A percentile compares a stretch with the other conserved stretches of the same genome.
Conservation (phyloP, 2,329 filamentous ascomycete species). For the Aulographum hederae region DNA sequence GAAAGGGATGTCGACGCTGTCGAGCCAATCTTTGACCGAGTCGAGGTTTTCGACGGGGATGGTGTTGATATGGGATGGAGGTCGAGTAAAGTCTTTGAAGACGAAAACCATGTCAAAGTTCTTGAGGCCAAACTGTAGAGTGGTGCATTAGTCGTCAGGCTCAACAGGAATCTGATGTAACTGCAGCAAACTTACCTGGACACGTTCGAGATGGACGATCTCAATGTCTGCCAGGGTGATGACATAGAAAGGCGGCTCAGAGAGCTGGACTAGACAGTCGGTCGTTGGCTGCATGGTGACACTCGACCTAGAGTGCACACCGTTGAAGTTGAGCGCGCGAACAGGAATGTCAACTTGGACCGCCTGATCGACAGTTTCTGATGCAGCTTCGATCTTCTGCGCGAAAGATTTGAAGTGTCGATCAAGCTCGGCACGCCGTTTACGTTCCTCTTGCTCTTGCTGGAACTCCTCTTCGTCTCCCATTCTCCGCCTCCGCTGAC, state of each 20-base stretch:
- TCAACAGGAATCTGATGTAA: not conserved
- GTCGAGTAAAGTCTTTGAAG: conserved; percentile 89
- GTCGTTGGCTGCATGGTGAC: conserved; percentile 93
- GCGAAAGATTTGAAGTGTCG: conserved; percentile 91
- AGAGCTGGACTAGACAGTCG: conserved; percentile 90
- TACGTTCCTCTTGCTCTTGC: conserved; percentile 89
- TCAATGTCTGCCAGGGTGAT: conserved; percentile 92
- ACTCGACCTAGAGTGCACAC: conserved; percentile 88
- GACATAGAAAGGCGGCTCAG: conserved; percentile 92
- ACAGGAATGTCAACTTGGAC: conserved; percentile 92
- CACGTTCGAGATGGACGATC: conserved; percentile 86
- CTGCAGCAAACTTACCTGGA: conserved; percentile 30
- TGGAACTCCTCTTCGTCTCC: conserved; percentile 96
- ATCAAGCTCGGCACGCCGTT: conserved; percentile 79
- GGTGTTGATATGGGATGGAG: conserved; percentile 89
- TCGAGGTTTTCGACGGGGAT: conserved; percentile 92
- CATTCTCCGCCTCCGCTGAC: conserved; percentile 93
- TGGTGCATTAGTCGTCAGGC: conserved; percentile 10
- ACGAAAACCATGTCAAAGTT: conserved; percentile 98
- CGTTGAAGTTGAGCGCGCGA: conserved; percentile 88
- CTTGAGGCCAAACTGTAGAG: conserved; percentile 93
- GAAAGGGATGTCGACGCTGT: conserved; percentile 87
- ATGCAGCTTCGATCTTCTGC: conserved; percentile 93
- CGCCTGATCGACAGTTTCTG: conserved; percentile 78
- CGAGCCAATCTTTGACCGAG: conserved; percentile 92